phyloP scores from a whole-genome alignment of 2,329 filamentous ascomycete genomes.

The Talaromyces piceae region DNA sequence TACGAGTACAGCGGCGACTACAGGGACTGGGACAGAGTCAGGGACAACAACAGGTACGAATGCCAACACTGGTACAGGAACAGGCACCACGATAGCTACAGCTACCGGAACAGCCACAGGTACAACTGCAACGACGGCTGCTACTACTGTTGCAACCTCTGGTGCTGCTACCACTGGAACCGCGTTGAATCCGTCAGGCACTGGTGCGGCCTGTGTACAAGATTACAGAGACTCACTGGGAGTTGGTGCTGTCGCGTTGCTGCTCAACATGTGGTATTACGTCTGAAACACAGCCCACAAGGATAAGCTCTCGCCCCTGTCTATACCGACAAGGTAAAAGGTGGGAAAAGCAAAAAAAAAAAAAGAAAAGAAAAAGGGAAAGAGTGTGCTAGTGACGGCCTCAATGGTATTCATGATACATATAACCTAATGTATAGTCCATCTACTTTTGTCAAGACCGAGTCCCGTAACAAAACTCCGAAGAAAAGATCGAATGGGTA shows the following conservation, averaged over 20 bases:
- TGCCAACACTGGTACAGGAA: too few species aligned
- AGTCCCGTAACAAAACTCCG: constrained; percentile 5
- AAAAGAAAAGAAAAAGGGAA: too few species aligned
- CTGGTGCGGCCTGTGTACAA: neutral
- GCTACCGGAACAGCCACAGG: neutral
- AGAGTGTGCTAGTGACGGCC: neutral
- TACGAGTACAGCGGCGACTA: too few species aligned
- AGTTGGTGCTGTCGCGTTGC: neutral
- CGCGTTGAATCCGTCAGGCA: neutral
- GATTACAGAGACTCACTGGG: neutral
- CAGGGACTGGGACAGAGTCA: neutral
- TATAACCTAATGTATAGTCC: neutral
- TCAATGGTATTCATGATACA: constrained; percentile 8
- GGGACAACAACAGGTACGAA: too few species aligned
- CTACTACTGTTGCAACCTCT: too few species aligned
- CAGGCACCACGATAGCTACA: too few species aligned
- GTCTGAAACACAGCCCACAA: too few species aligned
- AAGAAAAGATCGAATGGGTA: constrained; percentile 10
- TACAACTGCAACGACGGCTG: neutral
- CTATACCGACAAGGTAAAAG: too few species aligned
- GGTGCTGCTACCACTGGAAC: neutral
- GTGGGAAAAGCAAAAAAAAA: too few species aligned
- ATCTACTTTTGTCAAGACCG: constrained; percentile 5
- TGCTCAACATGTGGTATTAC: neutral
- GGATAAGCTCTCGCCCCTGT: neutral